A percentile compares a stretch with the other conserved stretches of the same genome.
phyloP scores from a whole-genome alignment of 495 filamentous ascomycete species.

The Penicillium silybi region DNA sequence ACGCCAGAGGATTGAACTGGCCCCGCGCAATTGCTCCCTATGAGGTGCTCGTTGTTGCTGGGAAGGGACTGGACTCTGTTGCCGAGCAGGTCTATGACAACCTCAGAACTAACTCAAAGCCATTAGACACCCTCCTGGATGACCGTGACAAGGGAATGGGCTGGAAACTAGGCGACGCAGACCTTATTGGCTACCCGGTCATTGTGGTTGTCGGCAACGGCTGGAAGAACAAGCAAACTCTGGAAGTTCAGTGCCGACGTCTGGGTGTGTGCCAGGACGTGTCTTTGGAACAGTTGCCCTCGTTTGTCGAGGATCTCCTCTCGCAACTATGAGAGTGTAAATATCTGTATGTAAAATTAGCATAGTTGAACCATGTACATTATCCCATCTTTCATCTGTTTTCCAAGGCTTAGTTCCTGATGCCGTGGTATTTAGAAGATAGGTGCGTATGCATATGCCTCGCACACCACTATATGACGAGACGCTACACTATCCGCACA shows the following conservation, averaged over 20 bases:
- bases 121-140: conserved; percentile 67
- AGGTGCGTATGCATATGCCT: conserved; percentile 1
- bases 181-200: conserved; percentile 83
- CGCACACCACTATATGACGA: neutral
- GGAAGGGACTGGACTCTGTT: conserved; percentile 41
- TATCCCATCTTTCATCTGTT: neutral
- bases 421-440: too few relatives aligned
- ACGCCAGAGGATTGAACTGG: conserved; percentile 81
- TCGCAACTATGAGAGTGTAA: conserved; percentile 29
- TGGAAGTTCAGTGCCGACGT: conserved; percentile 77
- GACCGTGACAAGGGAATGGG: conserved; percentile 66
- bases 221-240: conserved; percentile 59
- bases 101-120: conserved; percentile 28
- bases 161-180: conserved; percentile 87
- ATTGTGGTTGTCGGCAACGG: conserved; percentile 71
- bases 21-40: conserved; percentile 82
- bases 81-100: conserved; percentile 59
- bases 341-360: neutral
- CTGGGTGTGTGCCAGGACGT: conserved; percentile 49
- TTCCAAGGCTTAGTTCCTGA: neutral
- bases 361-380: neutral
- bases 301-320: conserved; percentile 40
- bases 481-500: conserved; percentile 2
- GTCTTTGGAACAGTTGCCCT: conserved; percentile 29
- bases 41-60: conserved; percentile 67